Conservation (phyloP, 106 monocot genomes). For the Chionographis japonica region DNA sequence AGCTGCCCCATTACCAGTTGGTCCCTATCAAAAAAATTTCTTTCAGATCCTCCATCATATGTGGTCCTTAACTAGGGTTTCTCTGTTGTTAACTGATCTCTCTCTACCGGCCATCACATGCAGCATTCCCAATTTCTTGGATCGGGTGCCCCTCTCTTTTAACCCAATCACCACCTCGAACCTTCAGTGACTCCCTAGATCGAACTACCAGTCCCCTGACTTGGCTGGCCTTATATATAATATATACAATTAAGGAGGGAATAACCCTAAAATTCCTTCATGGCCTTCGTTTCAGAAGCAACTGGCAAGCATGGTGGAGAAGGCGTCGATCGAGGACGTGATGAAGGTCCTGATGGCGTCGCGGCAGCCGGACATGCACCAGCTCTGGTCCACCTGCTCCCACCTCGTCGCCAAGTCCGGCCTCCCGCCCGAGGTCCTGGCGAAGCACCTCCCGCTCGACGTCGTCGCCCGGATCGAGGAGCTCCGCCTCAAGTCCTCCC, state of each 20-base stretch:
- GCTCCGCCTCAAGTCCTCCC: slow-evolving; percentile 59
- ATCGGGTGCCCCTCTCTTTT: slow-evolving; percentile 2
- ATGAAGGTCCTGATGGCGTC: slow-evolving; percentile 93
- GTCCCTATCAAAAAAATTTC: no score
- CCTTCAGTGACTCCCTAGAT: not conserved
- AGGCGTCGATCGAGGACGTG: slow-evolving; percentile 90
- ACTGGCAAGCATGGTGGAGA: slow-evolving; percentile 77
- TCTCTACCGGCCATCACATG: not conserved
- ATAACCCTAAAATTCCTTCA: slow-evolving; percentile 16
- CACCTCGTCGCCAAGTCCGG: slow-evolving; percentile 94
- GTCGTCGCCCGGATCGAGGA: slow-evolving; percentile 77
- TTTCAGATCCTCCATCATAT: no score
- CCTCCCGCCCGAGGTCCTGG: slow-evolving; percentile 84
- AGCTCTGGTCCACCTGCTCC: slow-evolving; percentile 84
- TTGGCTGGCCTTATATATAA: slow-evolving; percentile 9
- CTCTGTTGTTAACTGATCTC: no score
- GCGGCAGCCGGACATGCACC: slow-evolving; percentile 87
- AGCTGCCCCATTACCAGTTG: no score
- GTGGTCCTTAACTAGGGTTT: no score
- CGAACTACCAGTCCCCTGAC: not conserved
- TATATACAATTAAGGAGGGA: slow-evolving; percentile 14
- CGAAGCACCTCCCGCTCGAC: slow-evolving; percentile 89
- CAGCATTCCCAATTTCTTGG: slow-evolving; percentile 33
- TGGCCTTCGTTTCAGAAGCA: slow-evolving; percentile 51
- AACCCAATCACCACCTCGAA: not conserved